Evolutionary conservation across 495 filamentous ascomycete genomes (phyloP), one percentile per base, ranked within the genome.

Genomic region (Ascodesmis nigricans): DNA sequence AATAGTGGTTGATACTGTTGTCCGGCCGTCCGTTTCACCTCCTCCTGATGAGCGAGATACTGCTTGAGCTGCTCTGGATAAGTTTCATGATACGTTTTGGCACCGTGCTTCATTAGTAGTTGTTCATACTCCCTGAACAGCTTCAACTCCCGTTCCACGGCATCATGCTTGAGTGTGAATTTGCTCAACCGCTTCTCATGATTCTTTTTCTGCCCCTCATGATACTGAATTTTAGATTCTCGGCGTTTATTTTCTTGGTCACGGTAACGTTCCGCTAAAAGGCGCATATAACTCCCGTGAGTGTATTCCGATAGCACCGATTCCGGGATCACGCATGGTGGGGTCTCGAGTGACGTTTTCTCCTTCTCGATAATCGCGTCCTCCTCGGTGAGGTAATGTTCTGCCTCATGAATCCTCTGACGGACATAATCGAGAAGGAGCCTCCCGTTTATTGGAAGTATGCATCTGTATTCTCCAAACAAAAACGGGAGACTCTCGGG

Each of bases 71-170:
- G 52, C 1, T 70, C 58, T 0, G 77, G 74, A 50, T 71, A 55
- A 13, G 75, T 52, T 35, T 83, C 63, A 13, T 48, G 29, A 45
- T 71, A 79, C 0, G 65, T 64, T 50, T 78, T 79, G 9, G 66
- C 77, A 0, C 62, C 67, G 24, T 55, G 62, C 8, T 52, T 54
- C 3, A 71, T 21, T 24, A 84, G 50, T 0, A 51, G 43, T 1
- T 50, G 36, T 41, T 73, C 66, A 3, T 75, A 47, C 16, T 58
- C 44, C 40, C 69, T 55, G 21, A 70, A 64, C 2, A 67, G 57
- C 0, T 37, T 35, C 23, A 68, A 53, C 4, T 70, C 41, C 5
- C 54, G 49, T 7, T 55, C 19, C 20, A 76, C 55, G 1, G 58
- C 64, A 1, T 46, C 52, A 25, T 52, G 55, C 52, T 76, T 77